phyloP scores from a whole-genome alignment of 2,329 filamentous ascomycete species.

The Bisporella sp. region DNA sequence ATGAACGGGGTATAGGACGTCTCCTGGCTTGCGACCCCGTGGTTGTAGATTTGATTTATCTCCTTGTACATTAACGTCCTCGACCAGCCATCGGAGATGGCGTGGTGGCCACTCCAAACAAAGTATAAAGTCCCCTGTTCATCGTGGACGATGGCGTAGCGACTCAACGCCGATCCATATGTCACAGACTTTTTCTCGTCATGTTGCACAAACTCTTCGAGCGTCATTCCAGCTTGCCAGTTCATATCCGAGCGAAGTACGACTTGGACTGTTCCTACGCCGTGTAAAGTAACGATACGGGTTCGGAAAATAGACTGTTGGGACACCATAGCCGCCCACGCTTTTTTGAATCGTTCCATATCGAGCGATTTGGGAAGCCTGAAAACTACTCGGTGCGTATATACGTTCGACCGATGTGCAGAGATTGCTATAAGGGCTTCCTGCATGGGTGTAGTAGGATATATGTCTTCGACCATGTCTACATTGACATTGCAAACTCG shows the following conservation, averaged over 20 bases:
- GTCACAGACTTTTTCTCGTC: not conserved
- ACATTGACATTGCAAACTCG: not conserved
- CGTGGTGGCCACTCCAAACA: not conserved
- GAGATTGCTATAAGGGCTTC: not conserved
- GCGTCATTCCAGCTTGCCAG: not conserved
- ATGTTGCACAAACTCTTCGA: not conserved
- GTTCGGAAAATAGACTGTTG: not conserved
- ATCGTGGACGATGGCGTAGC: not conserved
- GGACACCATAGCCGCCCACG: not conserved
- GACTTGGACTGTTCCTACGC: not conserved
- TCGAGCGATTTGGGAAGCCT: not conserved
- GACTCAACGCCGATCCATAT: not conserved
- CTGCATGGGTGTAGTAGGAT: not conserved
- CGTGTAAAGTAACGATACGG: not conserved
- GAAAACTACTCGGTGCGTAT: not conserved
- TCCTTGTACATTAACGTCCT: not conserved
- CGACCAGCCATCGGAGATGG: not conserved
- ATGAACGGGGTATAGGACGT: not conserved
- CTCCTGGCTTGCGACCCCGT: not conserved
- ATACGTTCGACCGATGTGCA: not conserved
- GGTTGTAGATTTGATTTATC: not conserved
- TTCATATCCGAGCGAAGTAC: not conserved
- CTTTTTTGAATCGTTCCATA: not conserved
- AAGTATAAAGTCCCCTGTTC: not conserved
- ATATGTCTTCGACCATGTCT: not conserved